Base-by-base conservation (phyloP, 139 green algal species). In the Chlamydomonas schloesseri region DNA sequence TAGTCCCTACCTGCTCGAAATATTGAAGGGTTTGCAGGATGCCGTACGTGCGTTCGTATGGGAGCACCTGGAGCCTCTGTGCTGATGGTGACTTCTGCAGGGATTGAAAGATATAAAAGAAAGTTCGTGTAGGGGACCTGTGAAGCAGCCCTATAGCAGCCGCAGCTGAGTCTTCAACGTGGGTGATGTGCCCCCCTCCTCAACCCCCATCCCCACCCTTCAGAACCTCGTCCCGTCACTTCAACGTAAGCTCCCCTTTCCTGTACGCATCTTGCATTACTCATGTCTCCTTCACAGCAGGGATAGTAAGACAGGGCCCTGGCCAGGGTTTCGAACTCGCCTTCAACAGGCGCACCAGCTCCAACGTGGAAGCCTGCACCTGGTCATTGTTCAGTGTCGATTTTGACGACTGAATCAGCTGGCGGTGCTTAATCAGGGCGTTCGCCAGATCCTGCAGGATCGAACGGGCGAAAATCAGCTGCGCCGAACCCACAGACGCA, bases 271-370 rank as follows among this genome's bases (percentile, higher is more conserved):
- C n/a, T n/a, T n/a, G n/a, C n/a, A n/a, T n/a, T n/a, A n/a, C n/a
- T n/a, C n/a, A n/a, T n/a, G n/a, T n/a, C n/a, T n/a, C n/a, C n/a
- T n/a, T n/a, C n/a, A n/a, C n/a, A n/a, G n/a, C n/a, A n/a, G n/a
- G n/a, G n/a, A n/a, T n/a, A n/a, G n/a, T n/a, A n/a, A n/a, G n/a
- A n/a, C n/a, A n/a, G n/a, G n/a, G n/a, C n/a, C n/a, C n/a, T n/a
- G n/a, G n/a, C n/a, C n/a, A n/a, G n/a, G n/a, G n/a, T n/a, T n/a
- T n/a, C n/a, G n/a, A n/a, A n/a, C 50, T 15, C 18, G 82, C 88
- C 88, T 88, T 88, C 2, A 92, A 58, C 37, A 92, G 29, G 0
- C 89, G 80, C 37, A 90, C 53, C 10, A 92, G 58, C 69, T 90
- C 81, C 73, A 77, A 37, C 1, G 80, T 90, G 29, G 80, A 89